These are phyloP conservation scores for Byssochlamys sp. DNA, from an alignment of 2,329 filamentous ascomycete genomes.

Conservation along the genomic window DNA sequence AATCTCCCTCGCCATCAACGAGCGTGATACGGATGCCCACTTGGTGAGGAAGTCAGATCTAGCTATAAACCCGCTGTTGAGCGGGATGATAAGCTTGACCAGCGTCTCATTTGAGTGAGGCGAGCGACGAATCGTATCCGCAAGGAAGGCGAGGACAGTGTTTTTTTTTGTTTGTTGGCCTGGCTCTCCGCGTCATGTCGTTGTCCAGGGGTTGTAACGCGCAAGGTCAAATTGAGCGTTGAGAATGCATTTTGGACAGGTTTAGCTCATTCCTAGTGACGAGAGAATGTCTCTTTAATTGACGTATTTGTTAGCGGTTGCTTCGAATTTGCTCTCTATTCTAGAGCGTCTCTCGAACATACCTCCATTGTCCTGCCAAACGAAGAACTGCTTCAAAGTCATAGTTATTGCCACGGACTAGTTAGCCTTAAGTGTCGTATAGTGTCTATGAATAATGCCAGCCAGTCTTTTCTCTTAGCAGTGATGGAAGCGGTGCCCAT, in stretches of 20 bases:
- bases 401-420: not conserved
- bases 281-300: not conserved
- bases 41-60: slow-evolving; percentile 5
- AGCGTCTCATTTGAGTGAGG: not conserved
- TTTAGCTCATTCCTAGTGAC: not conserved
- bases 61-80: slow-evolving; percentile 3
- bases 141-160: not conserved
- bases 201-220: not conserved
- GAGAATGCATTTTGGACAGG: not conserved
- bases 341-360: not conserved
- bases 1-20: slow-evolving; percentile 30
- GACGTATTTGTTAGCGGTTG: not conserved
- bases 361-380: not conserved
- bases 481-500: not conserved
- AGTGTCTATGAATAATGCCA: not conserved
- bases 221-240: not conserved
- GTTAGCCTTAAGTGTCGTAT: not conserved
- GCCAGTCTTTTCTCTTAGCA: not conserved
- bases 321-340: not conserved
- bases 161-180: not conserved
- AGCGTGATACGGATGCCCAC: slow-evolving; percentile 30
- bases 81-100: slow-evolving; percentile 4
- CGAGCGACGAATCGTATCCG: not conserved
- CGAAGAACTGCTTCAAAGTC: not conserved
- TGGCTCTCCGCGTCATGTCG: not conserved